Evolutionary conservation across 352 stramenopile species (phyloP), one percentile per base, ranked within the genome.

Genomic region (Globisporangium irregulare): DNA sequence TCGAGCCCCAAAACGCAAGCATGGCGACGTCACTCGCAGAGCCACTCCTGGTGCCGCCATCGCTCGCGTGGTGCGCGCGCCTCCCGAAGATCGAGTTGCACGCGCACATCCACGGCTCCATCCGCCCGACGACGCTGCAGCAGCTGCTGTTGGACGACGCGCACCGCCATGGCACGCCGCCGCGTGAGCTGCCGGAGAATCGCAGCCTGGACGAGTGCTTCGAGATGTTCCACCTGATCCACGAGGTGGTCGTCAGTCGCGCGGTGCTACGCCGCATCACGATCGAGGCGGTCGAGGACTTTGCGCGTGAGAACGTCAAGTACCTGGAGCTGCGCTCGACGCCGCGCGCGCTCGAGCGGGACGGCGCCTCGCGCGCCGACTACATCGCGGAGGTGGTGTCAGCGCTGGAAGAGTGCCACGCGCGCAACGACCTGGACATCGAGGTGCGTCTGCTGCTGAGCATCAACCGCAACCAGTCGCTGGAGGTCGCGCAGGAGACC

Each of bases 271-370:
- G 76, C 18, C 74, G 81, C 25, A 86, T 96, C 64, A 83, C 91
- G 51, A 71, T 89, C 58, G 87, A 96, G 65, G 75, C 86, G 2
- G 73, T 96, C n/a, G 83, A 94, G 59, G 89, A 97, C 71, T 96
- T 97, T 77, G 77, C 79, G 1, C 60, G 62, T 1, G 79, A 94
- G 46, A 93, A 93, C 41, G 87, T 94, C 43, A 84, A 83, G 27
- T 97, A 97, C 62, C 68, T 94, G 12, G 90, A 97, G 69, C 66
- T 96, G 48, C 84, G 90, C 1, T 94, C 89, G 18, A 97, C 90
- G 36, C 90, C 90, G 32, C 78, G 89, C 34, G 76, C 63, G 25
- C 66, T 95, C 24, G 71, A 78, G 34, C 76, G 62, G 1, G 84
- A 93, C 70, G 81, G 85, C 12, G 75, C 82, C 14, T 79, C 71